Conservation (phyloP, 2,329 filamentous ascomycete genomes). For the Teratosphaeria gauchensis region DNA sequence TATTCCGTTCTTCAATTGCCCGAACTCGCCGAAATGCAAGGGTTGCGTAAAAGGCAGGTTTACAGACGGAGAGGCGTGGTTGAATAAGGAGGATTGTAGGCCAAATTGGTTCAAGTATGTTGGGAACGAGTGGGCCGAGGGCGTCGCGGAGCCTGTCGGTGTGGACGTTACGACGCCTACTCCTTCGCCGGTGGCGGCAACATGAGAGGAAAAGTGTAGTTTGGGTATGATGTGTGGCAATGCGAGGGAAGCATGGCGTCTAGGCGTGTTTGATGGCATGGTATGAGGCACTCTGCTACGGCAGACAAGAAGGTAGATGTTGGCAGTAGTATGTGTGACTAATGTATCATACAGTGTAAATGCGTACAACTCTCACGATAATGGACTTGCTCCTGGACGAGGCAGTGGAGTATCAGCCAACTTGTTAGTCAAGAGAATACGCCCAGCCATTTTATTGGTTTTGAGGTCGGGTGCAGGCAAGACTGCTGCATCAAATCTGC, state of each 20-base stretch:
- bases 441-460: no score
- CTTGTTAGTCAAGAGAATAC: no score
- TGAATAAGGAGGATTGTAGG: constrained; percentile 85
- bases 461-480: no score
- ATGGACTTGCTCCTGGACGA: not conserved
- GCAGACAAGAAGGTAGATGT: not conserved
- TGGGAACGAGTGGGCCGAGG: constrained; percentile 43
- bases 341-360: not conserved
- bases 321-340: not conserved
- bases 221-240: not conserved
- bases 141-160: not conserved
- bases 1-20: constrained; percentile 97
- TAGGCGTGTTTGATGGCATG: not conserved
- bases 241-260: not conserved
- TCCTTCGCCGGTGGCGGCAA: not conserved
- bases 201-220: not conserved
- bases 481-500: no score
- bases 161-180: not conserved
- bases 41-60: constrained; percentile 80
- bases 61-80: constrained; percentile 76
- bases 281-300: not conserved
- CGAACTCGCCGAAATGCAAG: constrained; percentile 87
- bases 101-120: constrained; percentile 97
- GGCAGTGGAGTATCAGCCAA: no score
- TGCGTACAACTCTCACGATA: not conserved